These are phyloP conservation scores for Thamnidium elegans DNA, from an alignment of 192 early-diverging fungal genomes.

Conservation along the genomic window DNA sequence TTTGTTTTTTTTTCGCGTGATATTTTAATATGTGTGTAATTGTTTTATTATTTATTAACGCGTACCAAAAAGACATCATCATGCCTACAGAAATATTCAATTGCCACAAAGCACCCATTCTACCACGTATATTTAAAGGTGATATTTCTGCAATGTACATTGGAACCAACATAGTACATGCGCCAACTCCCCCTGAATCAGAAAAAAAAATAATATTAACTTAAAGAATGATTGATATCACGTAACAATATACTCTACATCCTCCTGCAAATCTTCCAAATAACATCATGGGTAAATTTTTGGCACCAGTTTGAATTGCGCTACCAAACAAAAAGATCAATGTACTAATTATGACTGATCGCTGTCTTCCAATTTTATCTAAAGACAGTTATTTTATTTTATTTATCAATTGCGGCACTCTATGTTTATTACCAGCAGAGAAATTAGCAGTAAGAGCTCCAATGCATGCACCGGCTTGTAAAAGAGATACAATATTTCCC, in stretches of 20 bases:
- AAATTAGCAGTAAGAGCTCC: slow-evolving; percentile 8
- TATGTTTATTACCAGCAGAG: slow-evolving; percentile 1
- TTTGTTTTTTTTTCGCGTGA: background rate
- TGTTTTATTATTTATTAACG: background rate
- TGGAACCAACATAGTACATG: slow-evolving; percentile 5
- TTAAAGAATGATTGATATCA: too few relatives aligned
- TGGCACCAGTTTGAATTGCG: slow-evolving; percentile 1
- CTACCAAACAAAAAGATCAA: slow-evolving; percentile 3
- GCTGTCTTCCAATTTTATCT: slow-evolving; percentile 13
- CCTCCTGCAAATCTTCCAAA: slow-evolving; percentile 7
- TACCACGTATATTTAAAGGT: slow-evolving; percentile 1
- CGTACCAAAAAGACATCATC: slow-evolving; percentile 4
- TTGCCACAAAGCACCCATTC: slow-evolving; percentile 16
- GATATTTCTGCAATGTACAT: slow-evolving; percentile 13
- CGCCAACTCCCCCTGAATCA: slow-evolving; percentile 2
- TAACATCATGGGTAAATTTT: slow-evolving; percentile 8
- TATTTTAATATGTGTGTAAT: background rate
- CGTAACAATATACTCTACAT: background rate
- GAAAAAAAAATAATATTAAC: too few relatives aligned
- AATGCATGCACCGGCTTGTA: slow-evolving; percentile 7
- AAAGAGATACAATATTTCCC: slow-evolving; percentile 11
- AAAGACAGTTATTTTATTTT: background rate
- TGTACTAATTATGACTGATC: slow-evolving; percentile 1
- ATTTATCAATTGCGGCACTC: background rate
- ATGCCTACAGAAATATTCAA: slow-evolving; percentile 11